Base-by-base conservation (phyloP, 2,329 filamentous ascomycete genomes). In the Penicillium sp. region DNA sequence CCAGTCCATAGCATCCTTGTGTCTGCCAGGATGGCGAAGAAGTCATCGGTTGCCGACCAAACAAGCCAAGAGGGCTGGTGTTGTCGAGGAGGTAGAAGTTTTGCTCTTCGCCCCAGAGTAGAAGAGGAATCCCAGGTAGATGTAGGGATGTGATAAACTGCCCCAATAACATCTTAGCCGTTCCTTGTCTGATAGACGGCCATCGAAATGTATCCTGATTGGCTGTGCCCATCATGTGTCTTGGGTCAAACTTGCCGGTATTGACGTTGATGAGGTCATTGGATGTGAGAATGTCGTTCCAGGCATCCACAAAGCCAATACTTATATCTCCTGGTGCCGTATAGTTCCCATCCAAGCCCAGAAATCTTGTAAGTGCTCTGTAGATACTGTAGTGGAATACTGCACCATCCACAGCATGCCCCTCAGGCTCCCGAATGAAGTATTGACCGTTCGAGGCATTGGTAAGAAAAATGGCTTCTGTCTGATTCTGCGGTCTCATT, bases 131-230 rank as follows among this genome's bases (percentile, higher is more conserved):
- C 41, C 85, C 85, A 2, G 85, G 85, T 65, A 87, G 78, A 53
- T 84, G 71, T 49, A 87, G 66, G 0, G 84, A 84, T 1, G 82
- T 84, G 37, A 88, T 76, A 63, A 84, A 87, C n/a, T 81, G 74
- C 5, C 79, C 85, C 7, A 87, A 72, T 5, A 86, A 70, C 68
- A 84, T 80, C 44, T 82, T 77, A 60, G 85, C 76, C 0, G 82
- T 81, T 10, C 85, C 85, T 55, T 84, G 79, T 44, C 76, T 72
- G 35, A 87, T 75, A 16, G 83, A 79, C n/a, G 85, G 85, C 85
- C 85, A 88, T 44, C 85, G 79, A 66, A 88, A 84, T 7, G 87
- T 84, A 67, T 88, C 86, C 72, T 88, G 86, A 66, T 88, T 87
- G 8, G 84, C 85, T 2, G 81, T 79, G 46, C 85, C 85, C 66